Evolutionary conservation across 2,329 filamentous ascomycete genomes (phyloP).

Genomic region (Raffaelea albimanens): DNA sequence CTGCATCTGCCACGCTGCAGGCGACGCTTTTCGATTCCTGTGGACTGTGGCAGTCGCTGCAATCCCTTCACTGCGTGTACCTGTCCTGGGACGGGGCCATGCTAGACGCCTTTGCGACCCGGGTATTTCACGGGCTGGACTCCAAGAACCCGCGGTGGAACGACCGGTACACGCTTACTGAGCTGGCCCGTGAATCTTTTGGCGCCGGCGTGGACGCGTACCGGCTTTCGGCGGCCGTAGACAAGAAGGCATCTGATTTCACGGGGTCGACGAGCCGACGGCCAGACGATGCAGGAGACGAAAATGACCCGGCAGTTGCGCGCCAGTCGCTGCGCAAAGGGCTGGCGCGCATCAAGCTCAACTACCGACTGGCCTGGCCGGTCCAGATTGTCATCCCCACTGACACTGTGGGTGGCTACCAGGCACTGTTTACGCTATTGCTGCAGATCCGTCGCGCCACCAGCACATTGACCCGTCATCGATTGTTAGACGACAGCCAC

Average conservation of each 20-base stretch:
- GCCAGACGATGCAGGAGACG: not conserved
- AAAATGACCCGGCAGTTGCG: conserved; percentile 31
- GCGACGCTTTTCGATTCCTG: conserved; percentile 59
- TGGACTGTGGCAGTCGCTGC: conserved; percentile 54
- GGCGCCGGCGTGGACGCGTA: conserved; percentile 37
- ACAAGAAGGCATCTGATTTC: not conserved
- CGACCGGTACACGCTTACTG: conserved; percentile 72
- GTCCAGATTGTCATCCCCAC: conserved; percentile 64
- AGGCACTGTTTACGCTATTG: conserved; percentile 63
- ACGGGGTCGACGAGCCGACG: no score
- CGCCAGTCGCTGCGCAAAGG: conserved; percentile 50
- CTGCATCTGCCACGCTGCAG: conserved; percentile 58
- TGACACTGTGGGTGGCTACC: conserved; percentile 56
- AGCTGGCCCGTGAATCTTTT: conserved; percentile 66
- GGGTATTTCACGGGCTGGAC: conserved; percentile 69
- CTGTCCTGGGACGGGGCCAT: conserved; percentile 65
- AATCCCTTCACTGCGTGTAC: conserved; percentile 63
- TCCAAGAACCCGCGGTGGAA: conserved; percentile 54
- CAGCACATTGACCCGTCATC: conserved; percentile 51
- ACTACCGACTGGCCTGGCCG: conserved; percentile 59
- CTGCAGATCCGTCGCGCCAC: conserved; percentile 68
- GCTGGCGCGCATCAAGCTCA: conserved; percentile 54
- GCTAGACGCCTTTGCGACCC: conserved; percentile 54
- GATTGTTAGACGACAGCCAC: conserved; percentile 27
- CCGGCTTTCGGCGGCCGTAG: conserved; percentile 13